A percentile compares a stretch with the other conserved stretches of the same genome.
Evolutionary conservation across 2,329 filamentous ascomycete species (phyloP).

Genomic region (Tricladium varicosporioides): DNA sequence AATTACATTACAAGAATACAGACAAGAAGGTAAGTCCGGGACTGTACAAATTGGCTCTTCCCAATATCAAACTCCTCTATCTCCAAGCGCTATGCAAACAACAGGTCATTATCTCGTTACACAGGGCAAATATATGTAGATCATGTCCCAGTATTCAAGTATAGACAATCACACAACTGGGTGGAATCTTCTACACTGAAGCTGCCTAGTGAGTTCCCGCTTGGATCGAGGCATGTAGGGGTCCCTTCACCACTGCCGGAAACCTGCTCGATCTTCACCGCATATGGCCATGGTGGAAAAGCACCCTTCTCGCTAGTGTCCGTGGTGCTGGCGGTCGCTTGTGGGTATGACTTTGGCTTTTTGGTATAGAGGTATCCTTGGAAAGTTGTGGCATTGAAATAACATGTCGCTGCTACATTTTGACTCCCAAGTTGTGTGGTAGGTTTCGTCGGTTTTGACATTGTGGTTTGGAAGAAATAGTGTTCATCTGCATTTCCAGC

Average conservation of each 20-base stretch:
- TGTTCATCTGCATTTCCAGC: slow-evolving; percentile 49
- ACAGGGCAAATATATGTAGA: background rate
- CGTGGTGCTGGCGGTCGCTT: slow-evolving; percentile 31
- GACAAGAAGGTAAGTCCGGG: background rate
- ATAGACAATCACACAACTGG: slow-evolving; percentile 27
- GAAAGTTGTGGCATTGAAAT: slow-evolving; percentile 55
- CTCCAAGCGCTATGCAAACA: background rate
- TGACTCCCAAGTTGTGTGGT: slow-evolving; percentile 41
- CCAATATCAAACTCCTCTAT: background rate
- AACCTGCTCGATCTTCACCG: slow-evolving; percentile 53
- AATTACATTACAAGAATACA: background rate
- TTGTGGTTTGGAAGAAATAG: slow-evolving; percentile 54
- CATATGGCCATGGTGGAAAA: slow-evolving; percentile 54
- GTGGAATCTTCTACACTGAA: slow-evolving; percentile 31
- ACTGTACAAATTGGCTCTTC: background rate
- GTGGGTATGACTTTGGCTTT: slow-evolving; percentile 41
- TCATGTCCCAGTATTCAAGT: slow-evolving; percentile 29
- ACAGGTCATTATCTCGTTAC: background rate
- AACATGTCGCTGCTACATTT: slow-evolving; percentile 52
- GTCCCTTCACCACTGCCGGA: slow-evolving; percentile 46
- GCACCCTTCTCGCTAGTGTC: slow-evolving; percentile 18
- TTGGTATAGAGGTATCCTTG: slow-evolving; percentile 61
- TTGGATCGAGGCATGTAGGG: slow-evolving; percentile 51
- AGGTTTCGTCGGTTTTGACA: slow-evolving; percentile 53
- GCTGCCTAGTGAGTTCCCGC: slow-evolving; percentile 39